Conservation (phyloP, 23 red algal species). For the Gracilaria caudata region DNA sequence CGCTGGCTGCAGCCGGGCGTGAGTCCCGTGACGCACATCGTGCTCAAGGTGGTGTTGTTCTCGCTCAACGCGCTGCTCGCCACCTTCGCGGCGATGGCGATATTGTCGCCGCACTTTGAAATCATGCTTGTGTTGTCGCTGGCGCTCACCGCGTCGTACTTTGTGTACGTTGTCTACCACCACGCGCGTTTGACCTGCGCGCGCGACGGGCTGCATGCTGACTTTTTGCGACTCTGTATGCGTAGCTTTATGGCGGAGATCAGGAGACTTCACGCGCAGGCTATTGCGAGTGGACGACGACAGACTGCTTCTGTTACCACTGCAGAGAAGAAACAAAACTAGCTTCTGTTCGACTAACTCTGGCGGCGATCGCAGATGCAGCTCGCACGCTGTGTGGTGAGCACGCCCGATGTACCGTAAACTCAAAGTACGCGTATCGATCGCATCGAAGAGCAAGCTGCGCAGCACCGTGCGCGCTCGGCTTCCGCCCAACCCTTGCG, state of each 20-base stretch:
- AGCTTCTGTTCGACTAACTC: not conserved
- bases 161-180: constrained; percentile 29
- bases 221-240: too few relatives aligned
- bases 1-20: constrained; percentile 62
- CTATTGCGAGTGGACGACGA: not conserved
- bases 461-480: too few relatives aligned
- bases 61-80: constrained; percentile 53
- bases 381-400: too few relatives aligned
- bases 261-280: not conserved
- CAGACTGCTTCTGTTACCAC: not conserved
- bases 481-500: too few relatives aligned
- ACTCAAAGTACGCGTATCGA: too few relatives aligned
- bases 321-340: not conserved
- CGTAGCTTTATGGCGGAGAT: constrained; percentile 10
- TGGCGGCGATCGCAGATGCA: too few relatives aligned
- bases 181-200: too few relatives aligned
- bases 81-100: constrained; percentile 35
- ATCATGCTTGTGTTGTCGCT: constrained; percentile 57
- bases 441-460: too few relatives aligned
- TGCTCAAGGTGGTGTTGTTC: constrained; percentile 46
- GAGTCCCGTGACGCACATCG: constrained; percentile 38
- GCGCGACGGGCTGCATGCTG: too few relatives aligned
- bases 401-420: too few relatives aligned
- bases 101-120: constrained; percentile 64
- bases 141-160: constrained; percentile 53